These are phyloP conservation scores for Durotheca rogersii DNA, from an alignment of 495 filamentous ascomycete genomes.

Conservation along the genomic window DNA sequence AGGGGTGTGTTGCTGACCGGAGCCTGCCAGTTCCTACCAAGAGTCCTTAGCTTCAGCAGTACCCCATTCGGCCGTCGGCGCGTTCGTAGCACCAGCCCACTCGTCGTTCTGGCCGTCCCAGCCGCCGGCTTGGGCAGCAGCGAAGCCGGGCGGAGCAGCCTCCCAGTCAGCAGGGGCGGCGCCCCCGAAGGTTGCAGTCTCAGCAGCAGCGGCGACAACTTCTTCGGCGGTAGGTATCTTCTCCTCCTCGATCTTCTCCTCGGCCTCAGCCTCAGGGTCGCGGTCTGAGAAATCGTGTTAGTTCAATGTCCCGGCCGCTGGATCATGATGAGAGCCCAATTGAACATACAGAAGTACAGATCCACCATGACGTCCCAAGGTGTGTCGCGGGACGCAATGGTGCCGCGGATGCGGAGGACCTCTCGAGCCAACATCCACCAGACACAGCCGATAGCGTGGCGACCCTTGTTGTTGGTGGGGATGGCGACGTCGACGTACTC, in stretches of 20 bases:
- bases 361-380: conserved; percentile 99
- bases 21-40: conserved; percentile 59
- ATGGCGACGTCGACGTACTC: conserved; percentile 99
- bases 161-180: conserved; percentile 68
- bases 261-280: conserved; percentile 97
- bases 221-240: conserved; percentile 79
- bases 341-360: conserved; percentile 87
- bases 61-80: conserved; percentile 67
- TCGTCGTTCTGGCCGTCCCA: conserved; percentile 65
- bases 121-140: conserved; percentile 63
- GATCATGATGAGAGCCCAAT: not conserved
- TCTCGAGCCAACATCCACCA: conserved; percentile 99
- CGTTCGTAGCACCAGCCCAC: conserved; percentile 43
- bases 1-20: not conserved
- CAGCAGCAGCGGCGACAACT: conserved; percentile 74
- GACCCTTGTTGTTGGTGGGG: conserved; percentile 99
- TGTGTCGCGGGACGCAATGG: conserved; percentile 86
- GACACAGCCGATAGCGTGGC: conserved; percentile 94
- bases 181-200: conserved; percentile 67
- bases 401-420: conserved; percentile 96
- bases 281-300: conserved; percentile 61
- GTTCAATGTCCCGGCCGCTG: not conserved
- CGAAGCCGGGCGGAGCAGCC: conserved; percentile 61
- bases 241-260: conserved; percentile 75
- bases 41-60: conserved; percentile 60